Base-by-base conservation (phyloP, 2,329 filamentous ascomycete species). In the Chrysosporium keratinophilum region DNA sequence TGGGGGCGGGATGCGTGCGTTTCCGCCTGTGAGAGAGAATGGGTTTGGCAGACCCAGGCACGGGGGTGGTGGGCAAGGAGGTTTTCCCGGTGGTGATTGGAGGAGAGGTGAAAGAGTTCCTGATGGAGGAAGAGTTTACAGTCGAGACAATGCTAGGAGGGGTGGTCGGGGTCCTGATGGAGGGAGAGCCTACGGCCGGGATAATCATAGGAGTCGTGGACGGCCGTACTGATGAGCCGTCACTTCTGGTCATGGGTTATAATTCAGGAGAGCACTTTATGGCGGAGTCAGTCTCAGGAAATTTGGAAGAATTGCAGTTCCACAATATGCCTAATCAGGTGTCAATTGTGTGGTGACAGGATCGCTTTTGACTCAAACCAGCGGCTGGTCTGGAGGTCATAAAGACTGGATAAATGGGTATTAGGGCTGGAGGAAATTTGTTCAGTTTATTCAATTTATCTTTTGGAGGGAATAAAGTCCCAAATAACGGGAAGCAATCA, bases 31-130 rank as follows among this genome's bases (percentile, higher is more conserved):
- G 14, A 68, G 74, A 47, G 74, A 77, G 54, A 71, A 72, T 61
- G 74, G 73, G 12, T 74, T 70, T 60, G 70, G 71, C 9, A 59
- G 68, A n/a, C 56, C 60, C n/a, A 64, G 67, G 14, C 68, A 66
- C 20, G 70, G 64, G 14, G 69, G 67, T 20, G 71, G 65, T 1
- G 69, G 69, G 69, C 70, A 71, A 63, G 67, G 67, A 41, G 71
- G 67, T 54, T 62, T 75, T 55, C 69, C 74, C 53, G 57, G 65
- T 59, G 70, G 76, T 34, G 70, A 79, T 62, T 76, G 76, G 67
- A 72, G 73, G 57, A 68, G 74, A 46, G 70, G 74, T 35, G 72
- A 77, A 62, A 64, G 74, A 54, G 48, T 76, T 48, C 73, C 73
- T 14, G 71, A 73, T 55, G 62, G 64, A 55, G 61, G 67, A 57